Conservation (phyloP, 208 protist species). For the Crithidia sp. region DNA sequence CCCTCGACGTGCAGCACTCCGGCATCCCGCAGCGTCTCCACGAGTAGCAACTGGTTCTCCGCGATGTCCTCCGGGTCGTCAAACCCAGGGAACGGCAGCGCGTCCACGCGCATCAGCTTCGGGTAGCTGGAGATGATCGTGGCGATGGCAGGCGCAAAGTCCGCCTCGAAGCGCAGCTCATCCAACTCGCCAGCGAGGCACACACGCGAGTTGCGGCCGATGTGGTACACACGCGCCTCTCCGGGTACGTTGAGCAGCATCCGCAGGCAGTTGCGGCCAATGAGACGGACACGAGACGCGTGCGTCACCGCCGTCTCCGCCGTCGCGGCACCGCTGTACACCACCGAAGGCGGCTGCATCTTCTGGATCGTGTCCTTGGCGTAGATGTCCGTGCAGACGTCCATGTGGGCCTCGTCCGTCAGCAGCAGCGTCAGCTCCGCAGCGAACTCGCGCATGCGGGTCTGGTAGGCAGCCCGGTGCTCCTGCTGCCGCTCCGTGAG, state of each 20-base stretch:
- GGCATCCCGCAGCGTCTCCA: slow-evolving; percentile 45
- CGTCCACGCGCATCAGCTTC: slow-evolving; percentile 33
- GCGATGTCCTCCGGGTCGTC: slow-evolving; percentile 52
- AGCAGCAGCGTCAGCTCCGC: slow-evolving; percentile 52
- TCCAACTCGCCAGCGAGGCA: slow-evolving; percentile 47
- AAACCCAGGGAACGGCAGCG: slow-evolving; percentile 62
- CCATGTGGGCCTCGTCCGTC: slow-evolving; percentile 52
- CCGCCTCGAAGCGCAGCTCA: slow-evolving; percentile 64
- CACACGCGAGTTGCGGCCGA: slow-evolving; percentile 52
- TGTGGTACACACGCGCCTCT: slow-evolving; percentile 68
- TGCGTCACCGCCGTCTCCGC: not conserved
- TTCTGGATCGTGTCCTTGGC: slow-evolving; percentile 50
- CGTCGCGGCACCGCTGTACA: slow-evolving; percentile 28
- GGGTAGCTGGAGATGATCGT: slow-evolving; percentile 50
- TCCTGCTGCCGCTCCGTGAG: slow-evolving; percentile 36
- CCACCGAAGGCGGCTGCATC: slow-evolving; percentile 46
- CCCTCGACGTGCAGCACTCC: slow-evolving; percentile 37
- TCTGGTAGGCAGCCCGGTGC: slow-evolving; percentile 22
- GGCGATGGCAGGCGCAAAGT: slow-evolving; percentile 69
- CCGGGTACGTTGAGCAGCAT: slow-evolving; percentile 55
- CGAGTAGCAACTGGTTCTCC: slow-evolving; percentile 57
- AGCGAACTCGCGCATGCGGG: slow-evolving; percentile 35
- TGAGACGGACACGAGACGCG: slow-evolving; percentile 36
- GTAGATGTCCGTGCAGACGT: slow-evolving; percentile 61
- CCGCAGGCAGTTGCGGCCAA: slow-evolving; percentile 43